A percentile compares a stretch with the other conserved stretches of the same genome.
phyloP scores from a whole-genome alignment of 2,329 filamentous ascomycete species.

The Chlorencoelia australis region DNA sequence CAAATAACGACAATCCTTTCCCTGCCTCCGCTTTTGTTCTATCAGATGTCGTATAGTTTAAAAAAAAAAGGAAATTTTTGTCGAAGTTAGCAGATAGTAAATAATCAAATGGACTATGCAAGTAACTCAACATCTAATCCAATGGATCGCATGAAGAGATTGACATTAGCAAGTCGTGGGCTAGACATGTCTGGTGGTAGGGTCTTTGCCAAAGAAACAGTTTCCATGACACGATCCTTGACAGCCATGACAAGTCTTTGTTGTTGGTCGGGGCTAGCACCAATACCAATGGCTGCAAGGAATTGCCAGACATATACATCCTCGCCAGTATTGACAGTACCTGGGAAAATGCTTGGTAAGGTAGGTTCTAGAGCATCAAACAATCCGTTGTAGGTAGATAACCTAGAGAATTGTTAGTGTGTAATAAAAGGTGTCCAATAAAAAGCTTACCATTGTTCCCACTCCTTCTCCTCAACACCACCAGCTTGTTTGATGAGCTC shows the following conservation, averaged over 20 bases:
- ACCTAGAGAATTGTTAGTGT: slow-evolving; percentile 40
- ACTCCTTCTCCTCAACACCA: slow-evolving; percentile 58
- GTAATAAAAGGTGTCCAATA: not conserved
- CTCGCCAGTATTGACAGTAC: slow-evolving; percentile 78
- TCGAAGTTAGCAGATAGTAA: not conserved
- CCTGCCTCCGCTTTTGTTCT: too few relatives aligned
- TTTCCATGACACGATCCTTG: slow-evolving; percentile 97
- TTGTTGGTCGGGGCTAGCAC: slow-evolving; percentile 87
- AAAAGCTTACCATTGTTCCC: slow-evolving; percentile 62
- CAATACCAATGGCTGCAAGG: slow-evolving; percentile 87
- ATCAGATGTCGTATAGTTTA: too few relatives aligned
- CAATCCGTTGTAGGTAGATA: slow-evolving; percentile 69
- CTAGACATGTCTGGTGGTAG: slow-evolving; percentile 78
- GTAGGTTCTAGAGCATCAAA: slow-evolving; percentile 82
- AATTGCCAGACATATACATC: slow-evolving; percentile 99
- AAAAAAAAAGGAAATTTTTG: slow-evolving; percentile 14
- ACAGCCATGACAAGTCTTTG: slow-evolving; percentile 89
- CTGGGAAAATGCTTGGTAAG: slow-evolving; percentile 79
- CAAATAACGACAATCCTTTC: too few relatives aligned
- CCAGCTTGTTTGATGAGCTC: slow-evolving; percentile 83
- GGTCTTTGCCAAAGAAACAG: slow-evolving; percentile 79
- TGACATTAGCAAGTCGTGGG: slow-evolving; percentile 81
- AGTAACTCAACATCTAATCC: slow-evolving; percentile 84
- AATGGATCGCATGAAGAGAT: slow-evolving; percentile 96
- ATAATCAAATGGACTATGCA: slow-evolving; percentile 13